Evolutionary conservation across 257 asterid species (phyloP).

Genomic region (Plantago ovata): DNA sequence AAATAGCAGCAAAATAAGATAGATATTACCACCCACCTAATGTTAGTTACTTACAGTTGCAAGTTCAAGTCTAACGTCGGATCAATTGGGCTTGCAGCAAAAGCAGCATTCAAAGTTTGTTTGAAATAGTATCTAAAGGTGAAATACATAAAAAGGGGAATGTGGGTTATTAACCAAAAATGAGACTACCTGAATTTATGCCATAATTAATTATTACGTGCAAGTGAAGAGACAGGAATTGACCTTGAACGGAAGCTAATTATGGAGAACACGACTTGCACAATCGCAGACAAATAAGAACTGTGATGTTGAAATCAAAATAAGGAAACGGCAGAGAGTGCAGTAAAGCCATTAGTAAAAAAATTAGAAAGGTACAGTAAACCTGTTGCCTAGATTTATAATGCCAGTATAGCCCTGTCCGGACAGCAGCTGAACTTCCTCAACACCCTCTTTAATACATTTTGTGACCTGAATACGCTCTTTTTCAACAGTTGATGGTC

Average conservation of each 20-base stretch:
- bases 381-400: conserved; percentile 98
- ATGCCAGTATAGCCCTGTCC: conserved; percentile 98
- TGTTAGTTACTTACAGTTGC: conserved; percentile 71
- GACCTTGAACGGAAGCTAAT: conserved; percentile 74
- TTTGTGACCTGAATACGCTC: conserved; percentile 92
- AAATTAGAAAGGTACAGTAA: background rate
- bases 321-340: background rate
- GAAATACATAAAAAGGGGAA: conserved; percentile 14
- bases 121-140: conserved; percentile 51
- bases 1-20: background rate
- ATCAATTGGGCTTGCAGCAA: conserved; percentile 79
- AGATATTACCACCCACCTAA: conserved; percentile 5
- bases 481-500: conserved; percentile 96
- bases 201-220: conserved; percentile 11
- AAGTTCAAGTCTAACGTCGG: conserved; percentile 87
- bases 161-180: background rate
- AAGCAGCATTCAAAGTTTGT: conserved; percentile 68
- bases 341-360: conserved; percentile 2
- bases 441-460: conserved; percentile 94
- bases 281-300: conserved; percentile 94
- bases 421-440: conserved; percentile 79
- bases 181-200: conserved; percentile 2
- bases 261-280: conserved; percentile 90
- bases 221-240: conserved; percentile 26
- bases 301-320: conserved; percentile 41